Evolutionary conservation across 148 eudicot genomes (phyloP), one percentile per base, ranked within the genome.

Genomic region (Simmondsia chinensis): DNA sequence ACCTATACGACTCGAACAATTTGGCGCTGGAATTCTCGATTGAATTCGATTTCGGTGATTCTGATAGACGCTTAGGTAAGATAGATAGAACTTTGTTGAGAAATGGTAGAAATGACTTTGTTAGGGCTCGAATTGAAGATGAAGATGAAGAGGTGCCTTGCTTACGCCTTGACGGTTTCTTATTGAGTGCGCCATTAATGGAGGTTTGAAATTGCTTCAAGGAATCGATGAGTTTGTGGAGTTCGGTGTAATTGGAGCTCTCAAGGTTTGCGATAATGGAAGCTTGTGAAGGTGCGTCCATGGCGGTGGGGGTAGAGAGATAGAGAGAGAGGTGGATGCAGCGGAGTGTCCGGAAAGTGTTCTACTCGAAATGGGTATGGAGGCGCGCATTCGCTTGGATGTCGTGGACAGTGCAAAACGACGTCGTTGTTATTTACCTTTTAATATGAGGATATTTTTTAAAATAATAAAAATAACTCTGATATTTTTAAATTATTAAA

Each of bases 11-110:
- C 0, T 48, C 47, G 35, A 88, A 60, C 25, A 88, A 50, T 30
- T 77, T 38, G 1, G 33, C 3, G 2, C 43, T 57, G 6, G 22
- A 52, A 26, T 49, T 24, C 0, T 31, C 31, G 6, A 67, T 56
- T 2, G 33, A 27, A 0, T 66, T 38, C 33, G 71, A 46, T 26
- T 68, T 63, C 2, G 94, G 79, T 12, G 80, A 48, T 42, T 73
- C 68, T 15, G 67, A 58, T 31, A 88, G 91, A 50, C 75, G 73
- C 51, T 71, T 73, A 26, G 86, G 94, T 55, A 88, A 12, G 18
- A 77, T 31, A 10, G 80, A 60, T 9, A 83, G 66, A 12, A 72
- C 48, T 3, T 41, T 52, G 43, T 51, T 74, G 34, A 88, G 50
- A 54, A 83, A 78, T 0, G 83, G 64, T 2, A 75, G 26, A 38